Conservation (phyloP, 805 yeast genomes). For the Dipodascus albidus region DNA sequence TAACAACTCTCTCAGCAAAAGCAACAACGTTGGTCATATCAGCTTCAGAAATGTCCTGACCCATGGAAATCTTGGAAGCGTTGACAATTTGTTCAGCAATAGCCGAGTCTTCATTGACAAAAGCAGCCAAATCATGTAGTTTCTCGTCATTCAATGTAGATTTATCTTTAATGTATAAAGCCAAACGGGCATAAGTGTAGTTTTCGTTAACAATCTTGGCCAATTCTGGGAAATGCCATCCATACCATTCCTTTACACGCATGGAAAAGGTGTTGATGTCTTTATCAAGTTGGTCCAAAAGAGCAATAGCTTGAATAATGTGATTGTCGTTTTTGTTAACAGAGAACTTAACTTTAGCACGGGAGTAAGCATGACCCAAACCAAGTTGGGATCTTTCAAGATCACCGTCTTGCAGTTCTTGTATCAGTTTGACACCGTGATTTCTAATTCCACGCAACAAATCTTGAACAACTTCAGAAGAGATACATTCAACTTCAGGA, state of each 20-base stretch:
- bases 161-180: conserved; percentile 78
- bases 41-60: conserved; percentile 91
- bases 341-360: conserved; percentile 97
- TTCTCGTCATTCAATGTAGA: conserved; percentile 53
- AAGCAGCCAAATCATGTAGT: conserved; percentile 82
- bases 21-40: conserved; percentile 87
- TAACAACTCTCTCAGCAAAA: conserved; percentile 89
- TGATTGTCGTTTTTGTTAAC: conserved; percentile 99
- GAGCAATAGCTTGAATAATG: conserved; percentile 96
- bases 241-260: conserved; percentile 98
- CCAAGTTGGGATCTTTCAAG: conserved; percentile 97
- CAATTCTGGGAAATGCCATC: conserved; percentile 98
- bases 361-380: conserved; percentile 96
- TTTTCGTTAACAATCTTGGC: conserved; percentile 86
- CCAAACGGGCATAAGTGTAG: conserved; percentile 67
- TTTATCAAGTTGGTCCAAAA: conserved; percentile 94
- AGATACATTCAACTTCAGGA: conserved; percentile 80
- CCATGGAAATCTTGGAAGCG: conserved; percentile 96
- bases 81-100: conserved; percentile 84
- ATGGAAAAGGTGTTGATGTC: conserved; percentile 94
- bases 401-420: conserved; percentile 89
- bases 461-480: conserved; percentile 90
- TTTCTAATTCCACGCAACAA: conserved; percentile 88
- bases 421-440: conserved; percentile 78
- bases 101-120: conserved; percentile 85